Evolutionary conservation across 495 filamentous ascomycete species (phyloP).

Genomic region (Penicillium soppii): DNA sequence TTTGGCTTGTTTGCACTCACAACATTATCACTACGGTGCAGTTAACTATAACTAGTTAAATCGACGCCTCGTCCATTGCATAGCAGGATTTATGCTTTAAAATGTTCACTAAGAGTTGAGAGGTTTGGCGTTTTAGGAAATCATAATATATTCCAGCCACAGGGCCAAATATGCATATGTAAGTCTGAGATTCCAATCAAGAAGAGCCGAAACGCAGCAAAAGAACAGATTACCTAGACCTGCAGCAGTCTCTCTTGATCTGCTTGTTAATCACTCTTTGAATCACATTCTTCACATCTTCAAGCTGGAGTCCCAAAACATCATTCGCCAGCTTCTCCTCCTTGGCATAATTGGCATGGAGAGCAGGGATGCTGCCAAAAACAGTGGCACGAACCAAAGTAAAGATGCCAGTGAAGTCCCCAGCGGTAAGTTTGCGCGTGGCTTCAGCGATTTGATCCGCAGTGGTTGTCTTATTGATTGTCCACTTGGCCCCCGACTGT

Average conservation of each 20-base stretch:
- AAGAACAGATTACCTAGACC: too few relatives aligned
- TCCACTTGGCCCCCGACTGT: constrained; percentile 39
- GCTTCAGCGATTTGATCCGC: constrained; percentile 27
- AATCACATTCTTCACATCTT: constrained; percentile 30
- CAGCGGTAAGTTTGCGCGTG: constrained; percentile 29
- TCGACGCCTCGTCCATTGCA: too few relatives aligned
- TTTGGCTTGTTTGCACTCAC: constrained; percentile 6
- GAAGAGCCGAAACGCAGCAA: too few relatives aligned
- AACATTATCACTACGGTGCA: not conserved
- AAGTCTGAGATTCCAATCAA: too few relatives aligned
- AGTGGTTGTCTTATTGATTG: constrained; percentile 29
- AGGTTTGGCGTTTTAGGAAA: too few relatives aligned
- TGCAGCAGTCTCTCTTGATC: too few relatives aligned
- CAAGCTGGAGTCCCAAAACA: constrained; percentile 26
- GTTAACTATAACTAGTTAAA: too few relatives aligned
- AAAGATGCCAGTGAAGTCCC: constrained; percentile 35
- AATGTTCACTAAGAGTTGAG: too few relatives aligned
- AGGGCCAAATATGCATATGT: too few relatives aligned
- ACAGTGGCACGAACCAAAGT: constrained; percentile 26
- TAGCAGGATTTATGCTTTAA: too few relatives aligned
- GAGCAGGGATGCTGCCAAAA: constrained; percentile 25
- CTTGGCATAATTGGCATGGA: constrained; percentile 29
- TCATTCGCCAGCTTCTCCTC: constrained; percentile 29
- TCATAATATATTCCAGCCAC: too few relatives aligned
- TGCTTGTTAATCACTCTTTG: constrained; percentile 10